Conservation (phyloP, 768 basidiomycete genomes). For the Xerocomellus chrysenteron region DNA sequence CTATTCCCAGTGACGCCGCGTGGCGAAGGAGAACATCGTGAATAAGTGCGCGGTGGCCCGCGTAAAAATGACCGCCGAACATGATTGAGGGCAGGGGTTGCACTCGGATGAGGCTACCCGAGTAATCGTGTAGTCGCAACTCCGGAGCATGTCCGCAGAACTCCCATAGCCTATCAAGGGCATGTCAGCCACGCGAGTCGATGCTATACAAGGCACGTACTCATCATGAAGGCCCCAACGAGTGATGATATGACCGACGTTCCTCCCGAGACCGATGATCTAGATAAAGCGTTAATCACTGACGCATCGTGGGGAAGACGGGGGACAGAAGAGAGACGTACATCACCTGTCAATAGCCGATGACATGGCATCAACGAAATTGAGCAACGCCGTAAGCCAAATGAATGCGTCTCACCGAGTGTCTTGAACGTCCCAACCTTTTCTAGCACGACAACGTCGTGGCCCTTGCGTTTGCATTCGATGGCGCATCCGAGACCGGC, state of each 20-base stretch:
- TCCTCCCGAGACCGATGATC: conserved; percentile 24
- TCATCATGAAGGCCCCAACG: conserved; percentile 32
- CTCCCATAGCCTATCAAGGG: conserved; percentile 16
- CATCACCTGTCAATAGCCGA: neutral
- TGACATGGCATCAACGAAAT: neutral
- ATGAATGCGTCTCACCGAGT: conserved; percentile 12
- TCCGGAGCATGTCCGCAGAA: conserved; percentile 13
- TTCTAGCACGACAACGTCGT: conserved; percentile 29
- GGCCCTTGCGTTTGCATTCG: conserved; percentile 26
- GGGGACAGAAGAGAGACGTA: neutral
- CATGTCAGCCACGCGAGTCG: neutral
- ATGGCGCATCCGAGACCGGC: conserved; percentile 31
- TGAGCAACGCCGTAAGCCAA: neutral
- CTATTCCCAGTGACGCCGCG: conserved; percentile 23
- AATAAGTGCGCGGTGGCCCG: conserved; percentile 25
- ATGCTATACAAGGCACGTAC: neutral
- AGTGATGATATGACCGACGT: conserved; percentile 27
- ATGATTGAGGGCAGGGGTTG: conserved; percentile 12
- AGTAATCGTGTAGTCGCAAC: conserved; percentile 17
- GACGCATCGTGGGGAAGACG: no score
- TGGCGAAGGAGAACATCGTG: conserved; percentile 21
- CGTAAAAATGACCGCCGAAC: conserved; percentile 22
- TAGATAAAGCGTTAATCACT: neutral
- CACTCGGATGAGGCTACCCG: conserved; percentile 21
- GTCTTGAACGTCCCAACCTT: conserved; percentile 15